Evolutionary conservation across 352 stramenopile species (phyloP).

Genomic region (Blastocystis sp.): DNA sequence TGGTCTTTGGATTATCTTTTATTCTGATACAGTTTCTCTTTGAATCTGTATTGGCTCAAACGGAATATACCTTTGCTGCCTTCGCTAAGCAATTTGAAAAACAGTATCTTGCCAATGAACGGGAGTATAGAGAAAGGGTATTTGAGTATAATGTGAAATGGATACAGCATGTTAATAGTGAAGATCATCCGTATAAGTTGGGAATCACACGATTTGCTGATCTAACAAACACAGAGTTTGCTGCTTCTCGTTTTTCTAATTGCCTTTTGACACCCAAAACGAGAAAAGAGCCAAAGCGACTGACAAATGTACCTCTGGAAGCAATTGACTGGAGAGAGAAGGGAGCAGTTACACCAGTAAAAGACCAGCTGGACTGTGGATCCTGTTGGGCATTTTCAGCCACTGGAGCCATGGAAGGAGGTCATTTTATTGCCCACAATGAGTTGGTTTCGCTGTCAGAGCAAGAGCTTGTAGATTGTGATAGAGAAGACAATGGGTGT

Average conservation of each 20-base stretch:
- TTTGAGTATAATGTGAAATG: background rate
- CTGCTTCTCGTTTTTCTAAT: background rate
- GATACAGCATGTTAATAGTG: background rate
- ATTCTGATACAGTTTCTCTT: background rate
- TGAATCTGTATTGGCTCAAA: background rate
- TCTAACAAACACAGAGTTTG: background rate
- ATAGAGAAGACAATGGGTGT: slow-evolving; percentile 87
- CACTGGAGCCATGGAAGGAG: slow-evolving; percentile 90
- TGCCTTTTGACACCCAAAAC: background rate
- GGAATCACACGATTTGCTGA: background rate
- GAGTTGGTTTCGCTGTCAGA: slow-evolving; percentile 85
- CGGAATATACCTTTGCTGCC: background rate
- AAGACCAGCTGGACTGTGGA: slow-evolving; percentile 94
- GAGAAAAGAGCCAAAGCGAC: background rate
- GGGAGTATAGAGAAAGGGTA: background rate
- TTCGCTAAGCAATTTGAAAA: background rate
- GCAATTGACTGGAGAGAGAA: slow-evolving; percentile 55
- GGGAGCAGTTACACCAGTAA: slow-evolving; percentile 83
- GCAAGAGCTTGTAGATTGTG: slow-evolving; percentile 94
- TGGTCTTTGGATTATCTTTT: too few relatives aligned
- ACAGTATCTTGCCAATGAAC: background rate
- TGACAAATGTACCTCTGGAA: background rate
- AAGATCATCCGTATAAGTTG: background rate
- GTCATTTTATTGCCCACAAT: slow-evolving; percentile 82
- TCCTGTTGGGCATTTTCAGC: slow-evolving; percentile 98